Evolutionary conservation across 2,329 filamentous ascomycete genomes (phyloP), one percentile per base, ranked within the genome.

Genomic region (Neofusicoccum laricinum): DNA sequence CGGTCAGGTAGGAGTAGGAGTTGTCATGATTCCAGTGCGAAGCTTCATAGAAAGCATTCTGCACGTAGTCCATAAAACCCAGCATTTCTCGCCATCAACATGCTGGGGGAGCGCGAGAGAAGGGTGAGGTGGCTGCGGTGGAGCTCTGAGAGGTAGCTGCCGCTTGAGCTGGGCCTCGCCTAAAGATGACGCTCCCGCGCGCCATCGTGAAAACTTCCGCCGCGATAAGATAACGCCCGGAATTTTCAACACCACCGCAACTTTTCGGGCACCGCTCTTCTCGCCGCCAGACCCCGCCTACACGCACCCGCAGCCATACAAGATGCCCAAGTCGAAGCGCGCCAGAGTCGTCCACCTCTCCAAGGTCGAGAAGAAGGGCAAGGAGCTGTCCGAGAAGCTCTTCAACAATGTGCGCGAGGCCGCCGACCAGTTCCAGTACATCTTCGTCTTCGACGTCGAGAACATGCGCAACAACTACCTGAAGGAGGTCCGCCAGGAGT

Each of bases 401-500:
- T 97, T 94, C 81, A 84, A 90, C 79, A 92, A 91, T 78, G 90
- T 99, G 69, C 92, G 93, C 78, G 89, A 93, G 76, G 89, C 88
- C 73, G 85, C 96, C 66, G 90, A 93, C 75, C 83, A 91, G 74
- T 97, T 94, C 84, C 87, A 93, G 79, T 88, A 94, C 84, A 90
- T 94, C 81, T 96, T 96, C 80, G 91, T 97, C 76, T 96, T 99
- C 78, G 86, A 86, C 73, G 89, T 99, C 71, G 91, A 96, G 76
- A 97, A 98, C 83, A 97, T 97, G 92, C 92, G 95, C 77, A 99
- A 99, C 82, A 96, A 89, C 71, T 93, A 97, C 79, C 82, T 98
- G 73, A 97, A 97, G 82, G 88, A 92, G 73, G 91, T 98, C 71
- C 89, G 94, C 71, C 86, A 88, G 69, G 90, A 97, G 72, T 88